Evolutionary conservation across 371 early-diverging fungal genomes (phyloP).

Genomic region (Mucor indicus): DNA sequence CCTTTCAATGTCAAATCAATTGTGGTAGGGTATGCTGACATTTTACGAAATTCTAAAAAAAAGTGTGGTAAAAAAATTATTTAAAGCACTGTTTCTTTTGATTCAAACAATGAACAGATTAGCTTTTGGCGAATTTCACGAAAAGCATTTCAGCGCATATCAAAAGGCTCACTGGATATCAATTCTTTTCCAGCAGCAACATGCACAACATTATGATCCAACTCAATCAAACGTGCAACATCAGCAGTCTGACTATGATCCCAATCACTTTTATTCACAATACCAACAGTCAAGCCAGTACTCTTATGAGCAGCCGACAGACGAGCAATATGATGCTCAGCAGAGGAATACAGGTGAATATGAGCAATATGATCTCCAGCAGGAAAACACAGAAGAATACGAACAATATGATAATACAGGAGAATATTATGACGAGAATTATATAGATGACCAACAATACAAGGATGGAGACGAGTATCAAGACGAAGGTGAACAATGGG

Average conservation of each 20-base stretch:
- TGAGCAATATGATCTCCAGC: background rate
- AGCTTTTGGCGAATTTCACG: conserved; percentile 21
- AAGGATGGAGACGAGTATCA: conserved; percentile 5
- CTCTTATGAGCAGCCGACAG: too few species aligned
- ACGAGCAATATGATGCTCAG: background rate
- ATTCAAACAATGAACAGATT: conserved; percentile 16
- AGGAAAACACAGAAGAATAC: background rate
- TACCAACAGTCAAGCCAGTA: too few species aligned
- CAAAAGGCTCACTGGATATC: conserved; percentile 16
- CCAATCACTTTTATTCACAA: background rate
- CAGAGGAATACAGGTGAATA: background rate
- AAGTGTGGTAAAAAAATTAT: background rate
- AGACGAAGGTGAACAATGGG: background rate
- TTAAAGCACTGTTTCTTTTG: background rate
- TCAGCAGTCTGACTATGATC: background rate
- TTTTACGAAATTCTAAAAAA: background rate
- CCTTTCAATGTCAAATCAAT: conserved; percentile 46
- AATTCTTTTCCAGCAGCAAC: conserved; percentile 4
- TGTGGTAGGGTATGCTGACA: conserved; percentile 33
- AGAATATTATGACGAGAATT: background rate
- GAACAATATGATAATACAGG: background rate
- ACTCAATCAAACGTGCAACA: too few species aligned
- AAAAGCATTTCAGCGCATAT: conserved; percentile 22
- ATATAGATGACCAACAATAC: background rate
- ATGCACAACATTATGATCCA: conserved; percentile 1